Evolutionary conservation across 2,329 filamentous ascomycete species (phyloP), one percentile per base, ranked within the genome.

Genomic region (Magnaporthiopsis rhizophila): DNA sequence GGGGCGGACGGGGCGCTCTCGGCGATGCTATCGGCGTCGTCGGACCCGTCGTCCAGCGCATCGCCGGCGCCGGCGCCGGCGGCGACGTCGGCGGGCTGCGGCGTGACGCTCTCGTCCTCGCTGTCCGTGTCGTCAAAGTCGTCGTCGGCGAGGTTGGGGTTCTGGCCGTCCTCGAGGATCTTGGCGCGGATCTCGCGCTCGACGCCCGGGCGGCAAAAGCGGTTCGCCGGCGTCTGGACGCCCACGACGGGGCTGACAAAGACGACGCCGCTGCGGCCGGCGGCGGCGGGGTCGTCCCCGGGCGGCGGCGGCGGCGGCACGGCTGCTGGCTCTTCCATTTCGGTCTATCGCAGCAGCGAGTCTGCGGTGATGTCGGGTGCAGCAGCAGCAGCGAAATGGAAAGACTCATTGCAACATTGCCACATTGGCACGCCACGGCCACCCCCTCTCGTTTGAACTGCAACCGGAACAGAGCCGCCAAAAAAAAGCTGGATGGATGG

Each of bases 151-250:
- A 64, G 62, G 12, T 68, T 65, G 2, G 65, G 65, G 21, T 66
- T 53, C 45, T 53, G 45, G 45, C 8, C 2, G 18, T 7, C 64
- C 9, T 68, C 68, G 21, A 53, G 15, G 9, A 68, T 45, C 26
- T 34, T 61, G 4, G 58, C 53, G 57, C 65, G 65, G 57, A 68
- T 67, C 11, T 32, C 30, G 5, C 45, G 32, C 0, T 65, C 58
- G 4, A 64, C 65, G 28, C 59, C 24, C 3, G 64, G 61, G 24
- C 56, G 58, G 34, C 68, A 66, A 59, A 68, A 69, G 36, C 73
- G 66, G 59, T 65, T 69, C 50, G 70, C 70, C 9, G 69, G 63
- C 0, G 69, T 70, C 64, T 74, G 73, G 15, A 73, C 67, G 63
- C 70, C 70, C 34, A 69, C 69, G 0, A 65, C 65, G n/a, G 65